Base-by-base conservation (phyloP, 129 eudicot genomes). In the Gnaphalium uliginosum region DNA sequence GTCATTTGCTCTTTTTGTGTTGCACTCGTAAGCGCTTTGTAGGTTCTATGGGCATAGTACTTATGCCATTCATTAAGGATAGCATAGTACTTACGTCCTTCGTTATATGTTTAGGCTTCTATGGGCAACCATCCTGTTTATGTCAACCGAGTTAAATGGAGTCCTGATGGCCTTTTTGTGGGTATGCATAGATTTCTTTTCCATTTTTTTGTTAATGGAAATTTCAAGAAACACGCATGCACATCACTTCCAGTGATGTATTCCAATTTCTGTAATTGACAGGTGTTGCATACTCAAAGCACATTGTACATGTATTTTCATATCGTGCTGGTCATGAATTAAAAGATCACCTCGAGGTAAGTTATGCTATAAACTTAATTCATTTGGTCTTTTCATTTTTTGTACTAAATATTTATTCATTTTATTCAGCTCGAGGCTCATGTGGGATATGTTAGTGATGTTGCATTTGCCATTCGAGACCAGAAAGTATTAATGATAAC, bases 281-380 rank as follows among this genome's bases (percentile, higher is more conserved):
- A 90, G 93, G 91, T 82, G 96, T 88, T 78, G 96, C 93, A 14
- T 90, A 83, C 82, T 90, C 96, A 3, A 86, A 90, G 68, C 89
- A 86, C 81, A 82, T 90, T 60, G 87, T 88, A 65, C 96, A 90
- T n/a, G 5, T 90, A 26, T 88, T 83, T 68, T 53, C 77, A 18
- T 90, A 77, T 70, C 82, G 71, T 72, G 85, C 80, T 5, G 85
- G 90, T 69, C 82, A 81, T 57, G 90, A 84, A 33, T 50, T 88
- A 75, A 81, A 79, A 58, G 67, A 82, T 80, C 93, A 82, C 82
- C 82, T 85, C n/a, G 89, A 90, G 96, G 96, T 88, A 35, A 73
- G 83, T 77, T 46, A 15, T 7, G 1, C 63, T 30, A 17, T 32
- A 5, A 19, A 30, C 3, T 61, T 26, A 10, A 43, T 43, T 41